Evolutionary conservation across 1,139 yeast species (phyloP), one percentile per base, ranked within the genome.

Genomic region (Geotrichum reessii): DNA sequence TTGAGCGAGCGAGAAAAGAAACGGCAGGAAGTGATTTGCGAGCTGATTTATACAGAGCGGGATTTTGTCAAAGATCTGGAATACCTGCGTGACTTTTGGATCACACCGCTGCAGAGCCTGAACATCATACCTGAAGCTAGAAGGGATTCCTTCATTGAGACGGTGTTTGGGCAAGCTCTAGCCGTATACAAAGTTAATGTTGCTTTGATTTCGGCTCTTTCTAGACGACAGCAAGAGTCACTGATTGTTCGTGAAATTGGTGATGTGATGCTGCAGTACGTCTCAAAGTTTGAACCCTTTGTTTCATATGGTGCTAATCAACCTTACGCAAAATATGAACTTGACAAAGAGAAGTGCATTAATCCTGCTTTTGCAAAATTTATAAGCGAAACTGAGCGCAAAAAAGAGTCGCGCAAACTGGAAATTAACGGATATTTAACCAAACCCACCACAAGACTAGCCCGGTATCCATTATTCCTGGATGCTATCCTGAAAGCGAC

Each of bases 371-470:
- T 93, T 76, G 93, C 96, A 22, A 78, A 95, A 68, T 93, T 93
- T 71, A 88, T 93, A 61, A 96, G 89, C 68, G 97, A 95, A 62
- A 87, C 92, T 27, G 95, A 89, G 65, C 83, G 90, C 70, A 79
- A 90, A 69, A 93, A 95, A 59, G 98, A 91, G 71, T 86, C 95
- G 11, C 78, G 95, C 62, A 87, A 93, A 71, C 86, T 93, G 65
- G 98, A 95, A 72, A 83, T 93, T 61, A 88, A 93, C 50, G 95
- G 98, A 0, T 95, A 91, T 69, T 78, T 93, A 66, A 90, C 96
- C 12, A 95, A 93, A 68, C 98, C 98, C 57, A 93, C 96, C 1
- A 93, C 97, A 28, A 82, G 99, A 71, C 91, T 97, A 25, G 98
- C 98, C 8, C 80, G 98, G 65, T 93, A 95, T 72, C 97, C 96